Conservation (phyloP, 192 early-diverging fungal species). For the Backusella circina region DNA sequence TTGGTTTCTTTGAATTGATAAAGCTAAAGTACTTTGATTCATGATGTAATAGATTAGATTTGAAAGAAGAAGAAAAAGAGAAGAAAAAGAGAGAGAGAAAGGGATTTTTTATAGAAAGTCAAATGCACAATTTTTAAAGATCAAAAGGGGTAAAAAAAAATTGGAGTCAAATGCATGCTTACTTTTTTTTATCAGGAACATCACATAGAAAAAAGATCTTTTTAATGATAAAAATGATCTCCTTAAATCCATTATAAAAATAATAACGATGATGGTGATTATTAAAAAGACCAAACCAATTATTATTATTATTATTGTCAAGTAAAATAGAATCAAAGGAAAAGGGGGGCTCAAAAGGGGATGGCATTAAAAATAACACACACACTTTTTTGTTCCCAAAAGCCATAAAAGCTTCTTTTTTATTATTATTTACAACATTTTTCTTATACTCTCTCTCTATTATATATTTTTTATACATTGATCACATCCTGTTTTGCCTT, state of each 20-base stretch:
- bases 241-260: not conserved
- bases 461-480: not conserved
- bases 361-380: not conserved
- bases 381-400: not conserved
- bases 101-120: not conserved
- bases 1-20: not conserved
- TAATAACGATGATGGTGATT: not conserved
- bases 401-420: not conserved
- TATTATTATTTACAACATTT: not conserved
- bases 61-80: too few relatives aligned
- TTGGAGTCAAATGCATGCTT: not conserved
- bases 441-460: not conserved
- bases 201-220: not conserved
- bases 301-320: not conserved
- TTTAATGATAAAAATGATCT: not conserved
- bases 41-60: not conserved
- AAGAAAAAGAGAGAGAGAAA: not conserved
- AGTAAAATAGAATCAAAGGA: not conserved
- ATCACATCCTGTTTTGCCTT: conserved; percentile 13
- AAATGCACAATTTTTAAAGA: not conserved
- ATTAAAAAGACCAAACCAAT: not conserved
- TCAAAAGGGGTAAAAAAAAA: conserved; percentile 4
- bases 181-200: not conserved
- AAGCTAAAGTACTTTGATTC: not conserved
- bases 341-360: not conserved